Percentiles rank a stretch among this genome's conserved stretches.
phyloP scores from a whole-genome alignment of 1,139 yeast genomes.

The Candida mesenterica region DNA sequence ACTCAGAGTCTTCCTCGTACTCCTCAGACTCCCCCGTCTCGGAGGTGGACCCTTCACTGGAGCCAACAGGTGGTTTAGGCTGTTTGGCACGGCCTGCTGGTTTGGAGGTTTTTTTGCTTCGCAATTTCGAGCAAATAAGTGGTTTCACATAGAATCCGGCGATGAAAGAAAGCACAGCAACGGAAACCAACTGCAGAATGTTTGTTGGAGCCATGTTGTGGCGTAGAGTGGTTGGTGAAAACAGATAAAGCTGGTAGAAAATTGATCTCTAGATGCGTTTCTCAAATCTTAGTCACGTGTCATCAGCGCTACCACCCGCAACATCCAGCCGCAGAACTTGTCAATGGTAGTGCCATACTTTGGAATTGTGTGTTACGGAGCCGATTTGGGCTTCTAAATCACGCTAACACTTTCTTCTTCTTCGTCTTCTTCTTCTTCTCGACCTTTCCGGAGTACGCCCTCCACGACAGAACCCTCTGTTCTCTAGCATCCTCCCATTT shows the following conservation, averaged over 20 bases:
- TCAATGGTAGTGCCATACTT: too few species aligned
- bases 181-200: constrained; percentile 18
- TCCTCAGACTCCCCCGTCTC: constrained; percentile 36
- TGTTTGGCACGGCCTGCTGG: background rate
- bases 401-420: constrained; percentile 41
- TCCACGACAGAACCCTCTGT: constrained; percentile 60
- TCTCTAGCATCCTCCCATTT: constrained; percentile 68
- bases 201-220: constrained; percentile 5
- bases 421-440: constrained; percentile 44
- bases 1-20: constrained; percentile 23
- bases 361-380: too few species aligned
- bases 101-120: background rate
- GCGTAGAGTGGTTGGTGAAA: too few species aligned
- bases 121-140: constrained; percentile 4
- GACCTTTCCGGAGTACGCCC: constrained; percentile 46
- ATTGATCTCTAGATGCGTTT: too few species aligned
- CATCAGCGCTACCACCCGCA: too few species aligned
- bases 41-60: background rate
- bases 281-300: too few species aligned
- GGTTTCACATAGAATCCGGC: constrained; percentile 26
- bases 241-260: too few species aligned
- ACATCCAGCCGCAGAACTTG: too few species aligned
- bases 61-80: background rate
- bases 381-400: constrained; percentile 4
- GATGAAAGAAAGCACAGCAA: constrained; percentile 23